Evolutionary conservation across 768 basidiomycete genomes (phyloP).

Genomic region (Psilocybe cubensis): DNA sequence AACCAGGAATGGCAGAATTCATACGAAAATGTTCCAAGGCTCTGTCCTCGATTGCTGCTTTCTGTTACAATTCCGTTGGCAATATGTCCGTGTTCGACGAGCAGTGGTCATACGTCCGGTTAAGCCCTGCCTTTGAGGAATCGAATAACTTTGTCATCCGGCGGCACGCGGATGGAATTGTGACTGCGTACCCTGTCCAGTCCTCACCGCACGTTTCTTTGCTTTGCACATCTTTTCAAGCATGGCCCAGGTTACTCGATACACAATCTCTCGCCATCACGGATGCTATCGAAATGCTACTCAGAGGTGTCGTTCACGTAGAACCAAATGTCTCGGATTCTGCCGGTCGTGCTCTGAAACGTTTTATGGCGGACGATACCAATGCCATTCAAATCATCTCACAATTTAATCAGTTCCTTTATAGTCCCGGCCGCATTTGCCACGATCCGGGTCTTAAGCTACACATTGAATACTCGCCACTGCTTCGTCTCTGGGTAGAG

Average conservation of each 20-base stretch:
- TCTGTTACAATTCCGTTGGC: constrained; percentile 69
- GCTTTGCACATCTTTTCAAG: constrained; percentile 76
- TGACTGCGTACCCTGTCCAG: constrained; percentile 67
- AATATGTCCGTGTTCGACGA: constrained; percentile 86
- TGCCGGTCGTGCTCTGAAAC: constrained; percentile 67
- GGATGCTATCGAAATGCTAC: constrained; percentile 76
- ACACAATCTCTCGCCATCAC: constrained; percentile 48
- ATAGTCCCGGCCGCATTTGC: constrained; percentile 65
- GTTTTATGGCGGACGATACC: constrained; percentile 66
- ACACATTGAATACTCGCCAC: constrained; percentile 64
- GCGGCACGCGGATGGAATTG: constrained; percentile 63
- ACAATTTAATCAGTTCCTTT: constrained; percentile 72
- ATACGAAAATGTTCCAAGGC: constrained; percentile 65
- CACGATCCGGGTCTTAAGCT: constrained; percentile 66
- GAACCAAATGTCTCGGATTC: constrained; percentile 76
- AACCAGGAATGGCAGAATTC: constrained; percentile 73
- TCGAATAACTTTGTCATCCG: constrained; percentile 68
- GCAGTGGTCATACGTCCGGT: constrained; percentile 70
- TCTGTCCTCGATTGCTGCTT: constrained; percentile 56
- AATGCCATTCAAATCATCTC: constrained; percentile 63
- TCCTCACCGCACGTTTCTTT: constrained; percentile 68
- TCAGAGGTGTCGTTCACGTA: constrained; percentile 83
- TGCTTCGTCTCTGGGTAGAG: constrained; percentile 75
- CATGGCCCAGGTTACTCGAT: constrained; percentile 84
- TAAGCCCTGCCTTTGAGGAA: constrained; percentile 69